A percentile compares a stretch with the other conserved stretches of the same genome.
Evolutionary conservation across 2,329 filamentous ascomycete species (phyloP).

Genomic region (Meredithiella fracta): DNA sequence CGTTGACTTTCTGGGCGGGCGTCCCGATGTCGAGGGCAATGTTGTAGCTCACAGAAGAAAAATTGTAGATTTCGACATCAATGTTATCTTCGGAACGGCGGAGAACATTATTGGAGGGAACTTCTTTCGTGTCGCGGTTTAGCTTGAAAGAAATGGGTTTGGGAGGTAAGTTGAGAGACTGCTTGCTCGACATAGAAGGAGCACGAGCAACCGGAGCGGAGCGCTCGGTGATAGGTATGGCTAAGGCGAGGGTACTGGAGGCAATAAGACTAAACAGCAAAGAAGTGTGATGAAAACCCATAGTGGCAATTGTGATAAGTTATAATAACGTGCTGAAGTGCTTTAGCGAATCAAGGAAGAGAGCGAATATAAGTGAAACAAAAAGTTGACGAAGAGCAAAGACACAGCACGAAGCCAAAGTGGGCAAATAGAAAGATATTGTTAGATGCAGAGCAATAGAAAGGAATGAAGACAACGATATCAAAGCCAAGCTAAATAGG

Average conservation of each 20-base stretch:
- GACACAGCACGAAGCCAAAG: not conserved
- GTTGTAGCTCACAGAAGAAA: slow-evolving; percentile 22
- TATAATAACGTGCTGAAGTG: not conserved
- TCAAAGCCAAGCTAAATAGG: not conserved
- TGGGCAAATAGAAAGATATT: not conserved
- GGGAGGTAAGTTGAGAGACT: not conserved
- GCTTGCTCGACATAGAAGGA: not conserved
- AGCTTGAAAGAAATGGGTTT: slow-evolving; percentile 8
- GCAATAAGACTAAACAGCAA: slow-evolving; percentile 7
- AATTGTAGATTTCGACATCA: slow-evolving; percentile 15
- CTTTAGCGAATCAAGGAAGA: not conserved
- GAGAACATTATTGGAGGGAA: slow-evolving; percentile 4
- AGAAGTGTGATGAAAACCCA: slow-evolving; percentile 3
- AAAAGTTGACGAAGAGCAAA: not conserved
- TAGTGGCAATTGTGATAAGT: not conserved
- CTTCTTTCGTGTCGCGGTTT: slow-evolving; percentile 5
- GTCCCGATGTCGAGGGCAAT: slow-evolving; percentile 25
- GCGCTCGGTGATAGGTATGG: not conserved
- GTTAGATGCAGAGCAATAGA: not conserved
- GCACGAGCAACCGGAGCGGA: slow-evolving; percentile 2
- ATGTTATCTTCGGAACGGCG: slow-evolving; percentile 9
- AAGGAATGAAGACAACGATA: not conserved
- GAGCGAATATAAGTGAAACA: too few species aligned
- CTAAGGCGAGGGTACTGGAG: slow-evolving; percentile 2
- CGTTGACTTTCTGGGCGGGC: slow-evolving; percentile 23